phyloP scores from a whole-genome alignment of 257 asterid genomes.

The Marsdenia floribunda region DNA sequence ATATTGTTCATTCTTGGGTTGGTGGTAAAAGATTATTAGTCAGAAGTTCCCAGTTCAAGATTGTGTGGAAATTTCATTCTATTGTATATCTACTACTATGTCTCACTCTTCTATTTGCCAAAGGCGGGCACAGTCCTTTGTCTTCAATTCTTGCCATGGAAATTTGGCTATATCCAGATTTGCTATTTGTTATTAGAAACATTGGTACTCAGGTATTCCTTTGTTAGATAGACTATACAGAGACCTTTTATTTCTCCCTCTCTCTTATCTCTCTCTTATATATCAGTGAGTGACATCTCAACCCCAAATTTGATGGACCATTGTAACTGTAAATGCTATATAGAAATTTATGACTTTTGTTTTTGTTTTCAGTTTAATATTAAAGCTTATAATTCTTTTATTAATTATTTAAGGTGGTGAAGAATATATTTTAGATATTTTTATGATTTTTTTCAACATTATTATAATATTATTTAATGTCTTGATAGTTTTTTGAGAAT shows the following conservation, averaged over 20 bases:
- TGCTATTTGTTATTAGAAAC: background rate
- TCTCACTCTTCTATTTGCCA: background rate
- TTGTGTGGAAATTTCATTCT: background rate
- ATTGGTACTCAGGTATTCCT: background rate
- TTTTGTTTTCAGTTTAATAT: no score
- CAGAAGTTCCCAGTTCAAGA: background rate
- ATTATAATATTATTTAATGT: no score
- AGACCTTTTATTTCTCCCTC: background rate
- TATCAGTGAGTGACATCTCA: background rate
- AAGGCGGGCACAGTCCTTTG: background rate
- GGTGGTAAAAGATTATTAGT: background rate
- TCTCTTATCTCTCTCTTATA: background rate
- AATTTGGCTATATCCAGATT: background rate
- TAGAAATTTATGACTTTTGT: background rate
- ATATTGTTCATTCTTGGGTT: background rate
- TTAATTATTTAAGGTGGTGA: no score
- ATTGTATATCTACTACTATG: background rate
- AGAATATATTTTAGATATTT: no score
- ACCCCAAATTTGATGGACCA: constrained; percentile 12
- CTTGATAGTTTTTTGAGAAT: no score
- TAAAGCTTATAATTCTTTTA: no score
- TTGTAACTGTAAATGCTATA: constrained; percentile 23
- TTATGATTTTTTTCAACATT: no score
- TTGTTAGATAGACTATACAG: background rate
- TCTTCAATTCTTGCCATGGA: constrained; percentile 2